Base-by-base conservation (phyloP, 2,329 filamentous ascomycete species). In the Rhynchosporium agropyri region DNA sequence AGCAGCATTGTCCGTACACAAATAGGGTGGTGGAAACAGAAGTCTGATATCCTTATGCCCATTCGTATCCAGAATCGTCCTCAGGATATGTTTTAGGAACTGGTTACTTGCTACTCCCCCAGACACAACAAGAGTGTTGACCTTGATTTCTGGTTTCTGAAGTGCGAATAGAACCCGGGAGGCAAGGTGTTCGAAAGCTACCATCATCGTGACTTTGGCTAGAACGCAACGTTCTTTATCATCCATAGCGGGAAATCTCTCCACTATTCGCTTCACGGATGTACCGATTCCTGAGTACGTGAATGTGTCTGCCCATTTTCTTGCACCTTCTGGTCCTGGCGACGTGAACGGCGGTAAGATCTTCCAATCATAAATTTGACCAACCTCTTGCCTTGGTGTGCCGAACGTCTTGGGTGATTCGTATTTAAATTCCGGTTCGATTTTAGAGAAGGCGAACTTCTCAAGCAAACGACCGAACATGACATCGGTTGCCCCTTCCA, bases 1-100 rank as follows among this genome's bases (percentile, higher is more conserved):
- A 54, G 92, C 91, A 12, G 95, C 95, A 76, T 99, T 98, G 73
- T 99, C 95, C 0, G 92, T 97, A 74, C 95, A 98, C 59, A 94
- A 81, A 48, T 81, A 80, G 9, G 84, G 76, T 2, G 92, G 92
- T n/a, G 95, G 94, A 61, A 89, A 90, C 36, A 88, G 77, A 7
- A 97, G 75, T 10, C 81, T 70, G 33, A 96, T 75, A 67, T 85
- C 70, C 0, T 74, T 72, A 72, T 86, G 88, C 0, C 90, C 90
- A 49, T 89, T 83, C n/a, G 80, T 83, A 67, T 88, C 83, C 48
- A 97, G 74, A 50, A 80, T 79, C 6, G 74, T 65, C 40, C 80
- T 77, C 60, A 86, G 73, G 49, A 98, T 82, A 70, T 87, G 83
- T 74, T 88, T 84, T 48, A 99, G 79, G 74, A 89, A 97, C 57